phyloP scores from a whole-genome alignment of 768 basidiomycete genomes.

The Hemileccinum impolitum region DNA sequence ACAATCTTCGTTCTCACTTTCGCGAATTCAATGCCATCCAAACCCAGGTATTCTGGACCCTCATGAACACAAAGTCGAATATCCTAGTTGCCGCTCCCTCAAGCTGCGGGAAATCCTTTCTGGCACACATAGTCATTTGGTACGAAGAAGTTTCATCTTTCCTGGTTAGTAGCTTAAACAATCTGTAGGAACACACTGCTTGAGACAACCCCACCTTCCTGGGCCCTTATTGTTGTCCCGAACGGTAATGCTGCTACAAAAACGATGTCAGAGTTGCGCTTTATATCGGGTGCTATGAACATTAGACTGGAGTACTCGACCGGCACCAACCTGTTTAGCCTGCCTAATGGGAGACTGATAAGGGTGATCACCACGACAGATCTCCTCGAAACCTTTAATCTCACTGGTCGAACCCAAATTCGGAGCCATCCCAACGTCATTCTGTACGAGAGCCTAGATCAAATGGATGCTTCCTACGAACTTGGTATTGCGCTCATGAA shows the following conservation, averaged over 20 bases:
- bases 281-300: conserved; percentile 34
- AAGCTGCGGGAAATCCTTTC: conserved; percentile 74
- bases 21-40: conserved; percentile 80
- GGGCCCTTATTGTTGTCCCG: conserved; percentile 64
- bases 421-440: conserved; percentile 55
- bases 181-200: conserved; percentile 52
- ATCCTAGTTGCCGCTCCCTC: conserved; percentile 75
- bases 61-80: conserved; percentile 64
- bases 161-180: conserved; percentile 11
- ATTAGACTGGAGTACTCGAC: conserved; percentile 38
- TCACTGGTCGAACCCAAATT: conserved; percentile 23
- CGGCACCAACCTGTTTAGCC: conserved; percentile 31
- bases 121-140: conserved; percentile 73
- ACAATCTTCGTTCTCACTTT: conserved; percentile 43
- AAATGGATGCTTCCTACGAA: conserved; percentile 79
- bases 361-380: conserved; percentile 54
- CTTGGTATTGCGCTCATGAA: conserved; percentile 72
- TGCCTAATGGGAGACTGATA: conserved; percentile 43
- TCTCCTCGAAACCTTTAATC: conserved; percentile 44
- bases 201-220: conserved; percentile 40
- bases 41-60: conserved; percentile 84
- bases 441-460: conserved; percentile 82
- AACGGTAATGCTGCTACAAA: conserved; percentile 55
- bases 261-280: conserved; percentile 49
- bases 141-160: conserved; percentile 35